These are phyloP conservation scores for Bremia lactucae DNA, from an alignment of 352 stramenopile genomes.

Conservation along the genomic window DNA sequence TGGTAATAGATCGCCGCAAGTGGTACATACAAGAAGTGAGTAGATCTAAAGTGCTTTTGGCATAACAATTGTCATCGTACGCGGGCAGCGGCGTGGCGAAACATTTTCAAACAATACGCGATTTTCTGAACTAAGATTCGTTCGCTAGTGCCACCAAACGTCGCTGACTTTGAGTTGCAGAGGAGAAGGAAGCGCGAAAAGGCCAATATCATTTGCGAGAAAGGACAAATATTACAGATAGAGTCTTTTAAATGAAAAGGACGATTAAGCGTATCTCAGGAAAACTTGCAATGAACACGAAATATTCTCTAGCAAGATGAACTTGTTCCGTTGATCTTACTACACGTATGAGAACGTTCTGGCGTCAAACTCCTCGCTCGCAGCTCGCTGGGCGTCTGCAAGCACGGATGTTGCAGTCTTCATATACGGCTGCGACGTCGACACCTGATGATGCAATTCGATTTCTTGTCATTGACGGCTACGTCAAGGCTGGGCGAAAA, in stretches of 20 bases:
- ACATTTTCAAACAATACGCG: slow-evolving; percentile 10
- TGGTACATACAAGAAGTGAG: slow-evolving; percentile 6
- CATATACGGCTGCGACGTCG: slow-evolving; percentile 6
- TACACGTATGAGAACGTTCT: slow-evolving; percentile 13
- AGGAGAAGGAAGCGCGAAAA: too few relatives aligned
- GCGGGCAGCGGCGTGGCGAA: slow-evolving; percentile 13
- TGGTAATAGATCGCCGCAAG: slow-evolving; percentile 12
- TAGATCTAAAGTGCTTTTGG: background rate
- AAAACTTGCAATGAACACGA: too few relatives aligned
- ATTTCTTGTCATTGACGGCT: slow-evolving; percentile 70
- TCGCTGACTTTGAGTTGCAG: too few relatives aligned
- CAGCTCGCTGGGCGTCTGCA: background rate
- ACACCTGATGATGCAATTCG: slow-evolving; percentile 13
- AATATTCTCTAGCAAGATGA: too few relatives aligned
- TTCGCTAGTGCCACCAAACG: slow-evolving; percentile 17
- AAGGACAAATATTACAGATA: too few relatives aligned
- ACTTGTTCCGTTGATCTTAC: slow-evolving; percentile 9
- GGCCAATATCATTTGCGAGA: too few relatives aligned
- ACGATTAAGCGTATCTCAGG: too few relatives aligned
- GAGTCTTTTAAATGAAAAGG: too few relatives aligned
- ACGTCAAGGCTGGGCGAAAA: slow-evolving; percentile 43
- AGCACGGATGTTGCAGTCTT: background rate
- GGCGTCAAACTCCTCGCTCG: slow-evolving; percentile 5
- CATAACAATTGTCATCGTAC: slow-evolving; percentile 2
- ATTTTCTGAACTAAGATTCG: background rate